Base-by-base conservation (phyloP, 768 basidiomycete species). In the Epithele typhae region DNA sequence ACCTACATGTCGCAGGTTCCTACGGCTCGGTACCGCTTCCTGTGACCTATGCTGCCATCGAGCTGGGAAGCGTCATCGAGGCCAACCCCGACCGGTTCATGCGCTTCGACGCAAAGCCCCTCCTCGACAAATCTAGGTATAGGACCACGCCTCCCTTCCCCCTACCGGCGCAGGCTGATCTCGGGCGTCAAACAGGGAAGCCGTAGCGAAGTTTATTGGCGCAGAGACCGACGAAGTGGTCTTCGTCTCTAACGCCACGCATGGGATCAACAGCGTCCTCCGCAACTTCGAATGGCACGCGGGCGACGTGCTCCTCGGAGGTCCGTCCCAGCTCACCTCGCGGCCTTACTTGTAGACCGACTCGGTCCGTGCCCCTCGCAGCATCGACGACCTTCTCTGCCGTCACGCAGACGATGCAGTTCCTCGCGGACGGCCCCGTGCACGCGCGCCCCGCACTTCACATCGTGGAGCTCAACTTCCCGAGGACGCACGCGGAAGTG, bases 251-350 rank as follows among this genome's bases (percentile, higher is more conserved):
- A 87, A 87, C 54, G 75, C 84, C 0, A 82, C 81, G 0, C 72
- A 77, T 52, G 85, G 78, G 3, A 53, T 92, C 25, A 81, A 82
- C 53, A 87, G 79, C 9, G 67, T 92, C 40, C 59, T 88, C 25
- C 66, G 74, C 38, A 88, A 88, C 49, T 69, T 92, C 24, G 67
- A 74, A 30, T 89, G 84, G 85, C 68, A 75, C 30, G 60, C 76
- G 40, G 80, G 76, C 0, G 89, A 92, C 61, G 65, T 85, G 9
- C 71, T 92, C 43, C 65, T 90, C 37, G 49, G 42, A 47, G 51
- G 60, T 61, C 12, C 22, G 8, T 30, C 27, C 27, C 27, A 7
- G 7, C 14, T 14, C 27, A 30, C 27, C 27, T 7, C 14, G 27
- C 27, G 7, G 8, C 27, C 27, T 30, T 30, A 30, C 27, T 14